Conservation (phyloP, 208 protist genomes). For the Acanthamoeba polyphaga region DNA sequence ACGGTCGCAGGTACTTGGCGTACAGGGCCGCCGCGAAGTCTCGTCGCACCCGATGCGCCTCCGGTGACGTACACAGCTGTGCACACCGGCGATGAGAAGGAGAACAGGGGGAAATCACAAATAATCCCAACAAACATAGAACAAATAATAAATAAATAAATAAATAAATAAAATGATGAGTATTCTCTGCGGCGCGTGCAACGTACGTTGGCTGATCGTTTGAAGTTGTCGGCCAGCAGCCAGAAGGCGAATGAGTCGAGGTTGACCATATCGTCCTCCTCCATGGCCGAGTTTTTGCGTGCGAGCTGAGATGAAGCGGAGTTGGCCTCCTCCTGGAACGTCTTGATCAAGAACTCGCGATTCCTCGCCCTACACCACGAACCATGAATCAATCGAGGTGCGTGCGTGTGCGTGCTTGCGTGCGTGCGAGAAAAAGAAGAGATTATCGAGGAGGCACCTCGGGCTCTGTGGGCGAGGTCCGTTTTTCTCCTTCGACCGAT, state of each 20-base stretch:
- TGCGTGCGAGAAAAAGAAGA: too few species aligned
- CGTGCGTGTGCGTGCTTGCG: too few species aligned
- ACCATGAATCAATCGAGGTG: too few species aligned
- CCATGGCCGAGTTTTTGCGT: background rate
- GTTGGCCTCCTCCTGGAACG: constrained; percentile 9
- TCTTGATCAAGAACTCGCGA: constrained; percentile 1
- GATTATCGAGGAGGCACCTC: background rate
- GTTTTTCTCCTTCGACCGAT: background rate
- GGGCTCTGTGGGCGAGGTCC: background rate
- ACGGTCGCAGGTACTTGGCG: background rate
- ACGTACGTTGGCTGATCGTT: background rate
- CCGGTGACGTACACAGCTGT: background rate
- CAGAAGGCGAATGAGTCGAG: background rate
- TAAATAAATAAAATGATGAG: too few species aligned
- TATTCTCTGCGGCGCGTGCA: too few species aligned
- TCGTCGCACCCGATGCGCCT: background rate
- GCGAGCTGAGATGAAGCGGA: background rate
- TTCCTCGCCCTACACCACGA: background rate
- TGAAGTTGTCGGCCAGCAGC: background rate
- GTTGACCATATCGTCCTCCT: background rate
- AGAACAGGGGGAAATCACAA: too few species aligned
- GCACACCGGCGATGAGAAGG: background rate
- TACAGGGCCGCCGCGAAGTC: background rate
- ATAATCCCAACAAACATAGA: too few species aligned
- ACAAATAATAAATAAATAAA: too few species aligned